Evolutionary conservation across 768 basidiomycete genomes (phyloP).

Genomic region (Tephrocybe sp.): DNA sequence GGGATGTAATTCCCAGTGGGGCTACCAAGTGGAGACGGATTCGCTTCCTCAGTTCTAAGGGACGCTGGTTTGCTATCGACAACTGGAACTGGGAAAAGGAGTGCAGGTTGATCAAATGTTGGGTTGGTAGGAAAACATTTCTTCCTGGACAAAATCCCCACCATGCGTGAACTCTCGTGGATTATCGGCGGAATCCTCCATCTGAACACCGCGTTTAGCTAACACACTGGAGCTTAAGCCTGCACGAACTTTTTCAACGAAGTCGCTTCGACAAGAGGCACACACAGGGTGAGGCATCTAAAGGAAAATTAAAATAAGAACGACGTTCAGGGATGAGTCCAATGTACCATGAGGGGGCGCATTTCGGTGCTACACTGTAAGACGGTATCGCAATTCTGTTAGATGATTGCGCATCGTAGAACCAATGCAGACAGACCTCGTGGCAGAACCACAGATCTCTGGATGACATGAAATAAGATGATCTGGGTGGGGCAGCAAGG

Average conservation of each 20-base stretch:
- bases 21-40: too few species aligned
- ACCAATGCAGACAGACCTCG: slow-evolving; percentile 42
- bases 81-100: too few species aligned
- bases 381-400: not conserved
- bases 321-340: not conserved
- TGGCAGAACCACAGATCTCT: slow-evolving; percentile 83
- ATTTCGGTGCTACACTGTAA: slow-evolving; percentile 84
- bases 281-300: slow-evolving; percentile 84
- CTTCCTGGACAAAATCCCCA: slow-evolving; percentile 27
- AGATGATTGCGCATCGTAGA: not conserved
- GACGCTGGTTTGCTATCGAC: too few species aligned
- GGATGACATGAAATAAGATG: slow-evolving; percentile 51
- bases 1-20: too few species aligned
- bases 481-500: slow-evolving; percentile 1
- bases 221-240: not conserved
- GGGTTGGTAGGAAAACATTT: too few species aligned
- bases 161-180: slow-evolving; percentile 63
- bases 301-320: slow-evolving; percentile 10
- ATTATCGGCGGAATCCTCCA: slow-evolving; percentile 75
- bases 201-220: slow-evolving; percentile 38
- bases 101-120: too few species aligned
- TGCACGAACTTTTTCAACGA: slow-evolving; percentile 72
- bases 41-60: too few species aligned
- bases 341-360: slow-evolving; percentile 78
- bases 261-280: slow-evolving; percentile 77